Evolutionary conservation across 208 protist species (phyloP), one percentile per base, ranked within the genome.

Genomic region (Leishmania guyanensis): DNA sequence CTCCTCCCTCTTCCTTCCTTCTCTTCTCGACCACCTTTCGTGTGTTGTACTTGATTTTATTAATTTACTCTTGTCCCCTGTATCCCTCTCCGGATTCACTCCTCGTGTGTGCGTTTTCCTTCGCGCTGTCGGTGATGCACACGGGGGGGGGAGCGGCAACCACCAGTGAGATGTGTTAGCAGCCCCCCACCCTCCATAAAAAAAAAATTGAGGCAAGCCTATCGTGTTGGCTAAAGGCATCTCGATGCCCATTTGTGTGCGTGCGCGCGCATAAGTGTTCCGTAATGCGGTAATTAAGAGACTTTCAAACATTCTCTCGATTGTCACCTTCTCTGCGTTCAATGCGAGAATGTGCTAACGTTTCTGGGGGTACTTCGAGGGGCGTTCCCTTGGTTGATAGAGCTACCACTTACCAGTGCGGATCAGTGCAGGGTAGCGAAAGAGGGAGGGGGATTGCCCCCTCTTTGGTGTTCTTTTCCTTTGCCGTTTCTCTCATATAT

Each of bases 201-300:
- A 6, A 5, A 43, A 43, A 46, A 46, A 46, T 46, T 46, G 2
- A 46, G 43, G 43, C 43, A 46, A 46, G 43, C 43, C 43, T 46
- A 29, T n/a, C 58, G 12, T 64, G 26, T 64, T 64, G 58, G 26
- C 26, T 64, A n/a, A 29, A 64, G 58, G 58, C 58, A 64, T 29
- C 12, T 58, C 54, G 17, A 58, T 58, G 54, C 60, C 5, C 54
- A 20, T 50, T 39, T 8, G 66, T 71, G 66, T 71, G 65, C 5
- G 65, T 50, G 65, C 65, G 68, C 39, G 39, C 29, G 53, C 29
- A 22, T 26, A 77, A 77, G 51, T 46, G 56, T 20, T 43, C 14
- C 48, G 14, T 68, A 53, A 78, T 33, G 56, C 64, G 10, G 54
- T 82, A n/a, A 68, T 58, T 82, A 65, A 66, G 29, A 77, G 26